Conservation (phyloP, 192 early-diverging fungal species). For the Linnemannia exigua region DNA sequence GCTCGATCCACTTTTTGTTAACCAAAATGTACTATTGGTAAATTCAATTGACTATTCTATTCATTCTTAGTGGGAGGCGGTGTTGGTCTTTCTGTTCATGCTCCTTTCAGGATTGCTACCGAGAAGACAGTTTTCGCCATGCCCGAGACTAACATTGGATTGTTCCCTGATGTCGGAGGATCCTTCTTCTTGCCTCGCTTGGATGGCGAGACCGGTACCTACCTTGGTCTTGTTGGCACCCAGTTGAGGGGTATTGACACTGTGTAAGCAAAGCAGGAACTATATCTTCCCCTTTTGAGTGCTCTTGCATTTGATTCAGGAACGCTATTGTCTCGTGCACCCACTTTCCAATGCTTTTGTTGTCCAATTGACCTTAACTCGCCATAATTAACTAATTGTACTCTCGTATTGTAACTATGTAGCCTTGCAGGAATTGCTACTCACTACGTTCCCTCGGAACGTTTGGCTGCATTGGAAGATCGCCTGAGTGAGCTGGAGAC, state of each 20-base stretch:
- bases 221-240: constrained; percentile 90
- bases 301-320: background rate
- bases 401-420: constrained; percentile 5
- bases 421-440: constrained; percentile 94
- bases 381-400: background rate
- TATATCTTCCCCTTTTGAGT: background rate
- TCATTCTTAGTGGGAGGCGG: constrained; percentile 96
- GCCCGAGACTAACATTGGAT: constrained; percentile 97
- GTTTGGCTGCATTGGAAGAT: constrained; percentile 83
- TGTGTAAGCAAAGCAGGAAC: constrained; percentile 67
- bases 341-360: background rate
- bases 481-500: constrained; percentile 86
- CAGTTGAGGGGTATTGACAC: constrained; percentile 87
- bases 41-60: constrained; percentile 8
- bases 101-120: constrained; percentile 95
- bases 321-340: background rate
- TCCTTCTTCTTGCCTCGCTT: constrained; percentile 95
- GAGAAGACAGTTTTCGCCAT: constrained; percentile 97
- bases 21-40: background rate
- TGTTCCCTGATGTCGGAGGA: constrained; percentile 97
- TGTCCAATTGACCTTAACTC: background rate
- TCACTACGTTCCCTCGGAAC: constrained; percentile 93
- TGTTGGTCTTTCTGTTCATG: constrained; percentile 95
- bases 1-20: background rate
- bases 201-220: constrained; percentile 95